These are phyloP conservation scores for Neurospora sp. DNA, from an alignment of 495 filamentous ascomycete genomes.

Conservation along the genomic window DNA sequence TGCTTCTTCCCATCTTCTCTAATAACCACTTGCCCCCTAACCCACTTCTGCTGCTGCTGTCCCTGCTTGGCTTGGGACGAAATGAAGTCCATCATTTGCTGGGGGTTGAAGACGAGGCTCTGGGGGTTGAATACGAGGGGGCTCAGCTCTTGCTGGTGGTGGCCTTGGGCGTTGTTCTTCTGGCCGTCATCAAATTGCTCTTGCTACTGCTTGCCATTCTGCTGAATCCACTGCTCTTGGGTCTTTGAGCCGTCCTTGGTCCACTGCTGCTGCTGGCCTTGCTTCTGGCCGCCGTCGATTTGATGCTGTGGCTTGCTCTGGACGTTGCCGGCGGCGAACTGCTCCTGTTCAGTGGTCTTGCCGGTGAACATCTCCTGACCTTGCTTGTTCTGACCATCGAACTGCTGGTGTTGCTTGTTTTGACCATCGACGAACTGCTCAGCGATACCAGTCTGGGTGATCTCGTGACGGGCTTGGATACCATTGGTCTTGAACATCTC, in stretches of 20 bases:
- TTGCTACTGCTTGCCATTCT: background rate
- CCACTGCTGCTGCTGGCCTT: background rate
- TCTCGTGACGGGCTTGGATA: background rate
- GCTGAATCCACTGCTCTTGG: background rate
- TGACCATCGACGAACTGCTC: background rate
- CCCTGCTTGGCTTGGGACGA: background rate
- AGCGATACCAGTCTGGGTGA: background rate
- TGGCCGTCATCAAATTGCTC: background rate
- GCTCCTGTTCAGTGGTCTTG: background rate
- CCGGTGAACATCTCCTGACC: background rate
- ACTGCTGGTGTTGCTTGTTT: background rate
- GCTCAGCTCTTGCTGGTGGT: background rate
- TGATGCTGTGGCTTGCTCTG: background rate
- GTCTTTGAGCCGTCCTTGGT: background rate
- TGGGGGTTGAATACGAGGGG: background rate
- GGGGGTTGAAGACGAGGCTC: background rate
- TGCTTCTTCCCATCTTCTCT: background rate
- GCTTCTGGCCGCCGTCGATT: background rate
- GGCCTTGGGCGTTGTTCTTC: background rate
- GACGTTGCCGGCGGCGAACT: background rate
- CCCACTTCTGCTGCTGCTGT: background rate
- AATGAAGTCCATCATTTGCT: background rate
- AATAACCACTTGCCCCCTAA: background rate
- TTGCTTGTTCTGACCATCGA: background rate
- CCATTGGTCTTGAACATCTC: background rate